Base-by-base conservation (phyloP, 768 basidiomycete species). In the Lentinus brumalis region DNA sequence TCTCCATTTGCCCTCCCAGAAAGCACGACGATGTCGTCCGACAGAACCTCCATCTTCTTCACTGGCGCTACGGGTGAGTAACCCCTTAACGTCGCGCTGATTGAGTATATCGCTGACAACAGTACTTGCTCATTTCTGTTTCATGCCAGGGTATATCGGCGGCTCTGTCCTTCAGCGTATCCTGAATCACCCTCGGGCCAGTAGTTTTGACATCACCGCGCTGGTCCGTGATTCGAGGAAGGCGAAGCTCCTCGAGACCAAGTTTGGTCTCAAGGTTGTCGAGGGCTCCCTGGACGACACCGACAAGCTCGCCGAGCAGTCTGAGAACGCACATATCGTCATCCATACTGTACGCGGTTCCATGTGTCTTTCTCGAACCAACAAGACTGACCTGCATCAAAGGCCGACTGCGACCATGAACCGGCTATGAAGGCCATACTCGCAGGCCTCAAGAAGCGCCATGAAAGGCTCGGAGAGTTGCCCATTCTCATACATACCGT, bases 401-500 rank as follows among this genome's bases (percentile, higher is more conserved):
- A 81, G 82, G 78, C 80, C 2, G 74, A 81, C 64, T 52, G 76
- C 3, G 86, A 89, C 61, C 71, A 86, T 50, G 51, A 80, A 0
- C 66, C 67, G 1, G 81, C 81, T 0, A 76, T 75, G 0, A 64
- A 77, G 42, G 81, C 83, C 0, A 79, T 82, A 14, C 69, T 89
- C 53, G 74, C 67, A 8, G 87, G 88, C 1, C 58, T 84, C 66
- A 84, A 81, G 73, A 79, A 74, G 62, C 71, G 76, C 16, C 69
- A 78, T 52, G 73, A 76, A 40, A 66, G 57, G 18, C 81, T 79
- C 0, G 79, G 81, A 1, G 71, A 68, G 1, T 64, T 68, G 1
- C 78, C 85, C 4, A 75, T 78, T 53, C 74, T 84, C 9, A 87
- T 89, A 12, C 84, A 89, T 63, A 87, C 86, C 0, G 88, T 86